Base-by-base conservation (phyloP, 176 grass and related monocot genomes). In the Aegilops longissima region DNA sequence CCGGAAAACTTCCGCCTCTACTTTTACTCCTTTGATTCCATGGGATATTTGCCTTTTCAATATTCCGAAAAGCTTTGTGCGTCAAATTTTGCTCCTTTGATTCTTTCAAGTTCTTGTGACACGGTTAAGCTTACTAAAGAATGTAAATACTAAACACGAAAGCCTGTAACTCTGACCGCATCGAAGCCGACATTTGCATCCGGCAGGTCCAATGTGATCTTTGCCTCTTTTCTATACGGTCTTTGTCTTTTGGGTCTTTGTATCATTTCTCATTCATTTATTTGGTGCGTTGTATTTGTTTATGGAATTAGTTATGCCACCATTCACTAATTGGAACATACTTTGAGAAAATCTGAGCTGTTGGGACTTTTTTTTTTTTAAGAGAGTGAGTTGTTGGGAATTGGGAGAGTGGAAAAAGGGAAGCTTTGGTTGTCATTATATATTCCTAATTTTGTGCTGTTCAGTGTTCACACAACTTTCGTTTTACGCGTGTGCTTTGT, bases 401-500 rank as follows among this genome's bases (percentile, higher is more conserved):
- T 66, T n/a, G 14, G 21, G 38, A 82, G 36, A 38, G 66, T 49
- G 58, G 17, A 75, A 78, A 69, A 34, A 6, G 0, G 29, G 63
- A 78, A 64, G 5, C 3, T 31, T 30, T 86, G 23, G 76, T 71
- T 52, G 6, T 14, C 12, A 30, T 82, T 82, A 24, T 62, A 2
- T 85, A 68, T 27, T 61, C 80, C 61, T 63, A 64, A 77, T 40
- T 62, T n/a, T 82, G 11, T 69, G 51, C 49, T 17, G 49, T 52
- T 52, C 51, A 31, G 12, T 29, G 5, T 58, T 71, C 30, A 52
- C 35, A 77, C 31, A 77, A 18, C 21, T 66, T 82, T 79, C 31
- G 68, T 88, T 29, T 88, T 61, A 75, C 25, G 76, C 3, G 49
- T 49, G 29, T 83, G 52, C 80, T 59, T 87, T 51, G 45, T 63